Evolutionary conservation across 768 basidiomycete species (phyloP).

Genomic region (Boletus rubropictus): DNA sequence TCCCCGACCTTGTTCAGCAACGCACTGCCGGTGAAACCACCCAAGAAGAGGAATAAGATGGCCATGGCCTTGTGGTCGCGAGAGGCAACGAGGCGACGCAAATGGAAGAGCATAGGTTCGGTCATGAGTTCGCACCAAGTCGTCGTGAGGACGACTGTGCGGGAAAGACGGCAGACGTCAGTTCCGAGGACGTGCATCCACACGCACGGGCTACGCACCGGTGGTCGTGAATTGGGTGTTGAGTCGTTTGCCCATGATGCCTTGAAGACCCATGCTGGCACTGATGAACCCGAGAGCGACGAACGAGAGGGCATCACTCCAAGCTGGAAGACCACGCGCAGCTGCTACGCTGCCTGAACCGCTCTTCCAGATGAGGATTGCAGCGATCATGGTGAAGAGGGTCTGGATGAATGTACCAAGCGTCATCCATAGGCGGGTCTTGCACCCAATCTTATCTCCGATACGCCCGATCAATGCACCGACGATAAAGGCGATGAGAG

Average conservation of each 20-base stretch:
- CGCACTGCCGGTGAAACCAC: constrained; percentile 63
- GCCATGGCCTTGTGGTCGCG: constrained; percentile 73
- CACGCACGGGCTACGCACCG: constrained; percentile 37
- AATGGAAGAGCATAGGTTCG: constrained; percentile 67
- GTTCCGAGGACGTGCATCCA: not conserved
- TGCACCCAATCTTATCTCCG: constrained; percentile 76
- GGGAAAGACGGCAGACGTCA: not conserved
- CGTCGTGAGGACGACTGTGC: constrained; percentile 73
- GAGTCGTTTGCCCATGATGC: constrained; percentile 76
- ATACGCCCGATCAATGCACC: constrained; percentile 77
- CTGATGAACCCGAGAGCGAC: constrained; percentile 76
- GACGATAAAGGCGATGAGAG: constrained; percentile 68
- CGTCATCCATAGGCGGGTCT: constrained; percentile 71
- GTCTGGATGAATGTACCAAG: constrained; percentile 68
- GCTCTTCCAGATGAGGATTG: constrained; percentile 68
- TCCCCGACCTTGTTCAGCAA: constrained; percentile 56
- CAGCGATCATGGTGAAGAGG: constrained; percentile 67
- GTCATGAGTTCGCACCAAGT: constrained; percentile 87
- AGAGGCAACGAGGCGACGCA: constrained; percentile 45
- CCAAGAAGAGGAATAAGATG: constrained; percentile 63
- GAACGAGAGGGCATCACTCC: constrained; percentile 63
- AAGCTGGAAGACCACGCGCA: constrained; percentile 56
- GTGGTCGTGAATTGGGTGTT: constrained; percentile 77
- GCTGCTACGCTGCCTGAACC: constrained; percentile 50
- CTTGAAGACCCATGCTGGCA: constrained; percentile 72